phyloP scores from a whole-genome alignment of 495 filamentous ascomycete genomes.

The Aspergillus sclerotiicarbonarius region DNA sequence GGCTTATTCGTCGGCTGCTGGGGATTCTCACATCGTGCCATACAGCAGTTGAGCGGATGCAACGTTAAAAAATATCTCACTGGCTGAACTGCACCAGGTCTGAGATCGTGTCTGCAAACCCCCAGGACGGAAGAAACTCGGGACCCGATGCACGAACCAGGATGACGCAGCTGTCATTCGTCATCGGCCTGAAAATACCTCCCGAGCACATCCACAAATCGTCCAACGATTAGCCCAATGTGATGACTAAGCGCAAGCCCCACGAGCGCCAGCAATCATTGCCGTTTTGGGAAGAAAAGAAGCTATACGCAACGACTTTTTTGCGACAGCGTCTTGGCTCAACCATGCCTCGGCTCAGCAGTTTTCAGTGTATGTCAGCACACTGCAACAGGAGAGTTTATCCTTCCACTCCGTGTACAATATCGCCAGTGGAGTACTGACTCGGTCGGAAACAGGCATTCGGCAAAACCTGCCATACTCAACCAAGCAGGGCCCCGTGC shows the following conservation, averaged over 20 bases:
- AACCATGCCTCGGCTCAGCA: background rate
- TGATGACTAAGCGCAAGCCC: background rate
- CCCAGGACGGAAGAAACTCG: background rate
- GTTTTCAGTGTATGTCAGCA: too few species aligned
- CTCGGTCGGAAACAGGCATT: too few species aligned
- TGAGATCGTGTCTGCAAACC: background rate
- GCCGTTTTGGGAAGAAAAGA: background rate
- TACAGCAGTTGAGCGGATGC: too few species aligned
- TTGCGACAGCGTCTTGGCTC: background rate
- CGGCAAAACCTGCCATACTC: background rate
- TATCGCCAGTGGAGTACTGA: too few species aligned
- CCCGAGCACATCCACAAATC: background rate
- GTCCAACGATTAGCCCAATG: background rate
- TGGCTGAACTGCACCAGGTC: too few species aligned
- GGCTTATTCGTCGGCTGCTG: too few species aligned
- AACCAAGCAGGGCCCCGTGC: background rate
- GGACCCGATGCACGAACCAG: background rate
- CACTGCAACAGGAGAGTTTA: too few species aligned
- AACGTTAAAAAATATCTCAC: too few species aligned
- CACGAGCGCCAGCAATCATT: background rate
- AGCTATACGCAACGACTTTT: background rate
- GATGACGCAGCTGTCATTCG: too few species aligned
- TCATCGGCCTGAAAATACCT: background rate
- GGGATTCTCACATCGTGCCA: too few species aligned
- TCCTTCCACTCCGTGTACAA: too few species aligned